These are phyloP conservation scores for Cunninghamia lanceolata DNA, from an alignment of 75 land plant species.

Conservation along the genomic window DNA sequence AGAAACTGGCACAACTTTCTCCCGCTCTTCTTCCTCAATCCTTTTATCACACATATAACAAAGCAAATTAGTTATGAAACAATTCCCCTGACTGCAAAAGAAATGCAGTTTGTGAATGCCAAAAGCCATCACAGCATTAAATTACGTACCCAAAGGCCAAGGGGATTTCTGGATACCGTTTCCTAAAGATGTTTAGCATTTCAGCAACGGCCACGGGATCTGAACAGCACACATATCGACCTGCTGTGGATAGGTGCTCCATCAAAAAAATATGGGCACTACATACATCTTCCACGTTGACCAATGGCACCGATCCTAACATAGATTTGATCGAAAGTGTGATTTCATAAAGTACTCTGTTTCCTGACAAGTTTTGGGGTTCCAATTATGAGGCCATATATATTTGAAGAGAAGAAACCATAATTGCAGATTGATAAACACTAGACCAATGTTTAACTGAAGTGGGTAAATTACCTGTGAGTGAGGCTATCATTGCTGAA, in stretches of 20 bases:
- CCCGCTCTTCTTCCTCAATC: background rate
- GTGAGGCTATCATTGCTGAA: background rate
- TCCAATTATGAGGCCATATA: background rate
- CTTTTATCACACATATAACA: background rate
- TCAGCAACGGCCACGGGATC: background rate
- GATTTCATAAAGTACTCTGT: background rate
- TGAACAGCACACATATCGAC: constrained; percentile 7
- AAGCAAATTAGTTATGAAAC: background rate
- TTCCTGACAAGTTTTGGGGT: background rate
- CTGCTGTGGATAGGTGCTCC: constrained; percentile 18
- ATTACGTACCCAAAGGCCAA: background rate
- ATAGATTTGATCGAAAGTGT: constrained; percentile 10
- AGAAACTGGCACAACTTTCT: background rate
- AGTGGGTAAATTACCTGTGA: background rate
- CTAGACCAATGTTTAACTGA: background rate
- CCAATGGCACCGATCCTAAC: constrained; percentile 16
- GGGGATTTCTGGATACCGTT: background rate
- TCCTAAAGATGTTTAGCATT: background rate
- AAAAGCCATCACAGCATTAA: too few species aligned
- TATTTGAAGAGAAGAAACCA: background rate
- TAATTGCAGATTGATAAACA: background rate
- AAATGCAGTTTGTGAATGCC: too few species aligned
- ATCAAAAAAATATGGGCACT: constrained; percentile 34
- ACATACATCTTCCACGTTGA: constrained; percentile 34
- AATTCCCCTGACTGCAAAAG: background rate